Evolutionary conservation across 108 stramenopile species (phyloP), one percentile per base, ranked within the genome.

Genomic region (Cylindrotheca closterium): DNA sequence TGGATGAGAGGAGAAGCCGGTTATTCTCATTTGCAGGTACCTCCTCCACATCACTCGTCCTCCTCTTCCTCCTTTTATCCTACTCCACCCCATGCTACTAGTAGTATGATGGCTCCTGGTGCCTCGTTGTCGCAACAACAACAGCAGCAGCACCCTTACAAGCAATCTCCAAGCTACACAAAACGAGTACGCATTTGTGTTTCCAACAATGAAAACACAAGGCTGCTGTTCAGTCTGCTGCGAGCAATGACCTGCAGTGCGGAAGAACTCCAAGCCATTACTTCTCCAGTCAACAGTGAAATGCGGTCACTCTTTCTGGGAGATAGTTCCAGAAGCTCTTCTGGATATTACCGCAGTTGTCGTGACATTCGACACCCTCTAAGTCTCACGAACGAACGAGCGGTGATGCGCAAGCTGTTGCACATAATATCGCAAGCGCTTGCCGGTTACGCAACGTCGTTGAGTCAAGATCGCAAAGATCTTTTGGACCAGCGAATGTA

Each of bases 141-240:
- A 30, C 57, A 48, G 52, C 52, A 29, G 33, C 8, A 18, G 27
- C n/a, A n/a, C n/a, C 37, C 7, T 42, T 15, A 42, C 37, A 42
- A 42, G 37, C 7, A 10, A 15, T 27, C 65, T 21, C 23, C 65
- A 30, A 22, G 27, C 28, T 8, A 31, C 4, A 37, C 77, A 21
- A 96, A 95, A 59, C 93, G 97, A 24, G 70, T 99, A 1, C 83
- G 97, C 19, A 82, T 99, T 3, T 95, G 96, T 58, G 95, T 95
- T 3, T 82, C 90, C 55, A 97, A 98, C 82, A 99, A 96, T 71
- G 98, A 99, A 64, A 96, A 95, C 64, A 94, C 88, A 5, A 85
- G 93, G 33, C 70, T 88, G 18, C 37, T 90, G 7, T 86, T 97
- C 50, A 89, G 88, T 58, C 70, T 97, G 72, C 68, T 97, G 45